Evolutionary conservation across 495 filamentous ascomycete genomes (phyloP), one percentile per base, ranked within the genome.

Genomic region (Penicillium waksmanii): DNA sequence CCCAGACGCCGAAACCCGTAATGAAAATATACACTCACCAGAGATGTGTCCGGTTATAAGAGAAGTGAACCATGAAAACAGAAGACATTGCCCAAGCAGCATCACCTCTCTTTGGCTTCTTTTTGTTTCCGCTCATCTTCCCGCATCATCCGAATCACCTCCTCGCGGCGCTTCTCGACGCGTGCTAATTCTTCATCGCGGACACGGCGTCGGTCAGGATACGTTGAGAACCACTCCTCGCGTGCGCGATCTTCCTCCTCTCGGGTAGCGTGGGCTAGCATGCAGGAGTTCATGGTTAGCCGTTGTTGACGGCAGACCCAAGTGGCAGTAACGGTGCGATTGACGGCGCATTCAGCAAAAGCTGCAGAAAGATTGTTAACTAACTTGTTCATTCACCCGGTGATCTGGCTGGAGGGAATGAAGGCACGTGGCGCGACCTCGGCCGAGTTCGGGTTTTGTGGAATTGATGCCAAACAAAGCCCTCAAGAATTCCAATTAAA

Each of bases 231-330:
- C 96, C 95, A 98, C 67, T 98, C 91, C 70, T 96, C 91, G 31
- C 95, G 81, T 62, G 95, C 95, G 17, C 84, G 85, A 76, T 98
- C 95, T 69, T 92, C 85, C 74, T 96, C 89, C 55, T 85, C 87
- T 53, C 83, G 89, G 42, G 89, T 95, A 17, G 93, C 93, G 75
- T 96, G 87, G 40, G 79, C 67, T 53, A 93, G 73, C 94, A 98
- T 97, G 77, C 95, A 98, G 52, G 76, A 81, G 76, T 98, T 98
- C 95, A 98, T 98, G 19, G 85, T 80, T 36, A 87, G 84, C 44
- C 90, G 89, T 64, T 93, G 81, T 9, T 77, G 72, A 27, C 92
- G 89, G 77, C 95, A 98, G 15, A 85, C 81, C 83, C 92, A 97
- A 3, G 90, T 87, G 17, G 91, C 89, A 35, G 87, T 89, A 64